A percentile compares a stretch with the other conserved stretches of the same genome.
These are phyloP conservation scores for Aciculosporium take DNA, from an alignment of 2,329 filamentous ascomycete species.

Conservation along the genomic window DNA sequence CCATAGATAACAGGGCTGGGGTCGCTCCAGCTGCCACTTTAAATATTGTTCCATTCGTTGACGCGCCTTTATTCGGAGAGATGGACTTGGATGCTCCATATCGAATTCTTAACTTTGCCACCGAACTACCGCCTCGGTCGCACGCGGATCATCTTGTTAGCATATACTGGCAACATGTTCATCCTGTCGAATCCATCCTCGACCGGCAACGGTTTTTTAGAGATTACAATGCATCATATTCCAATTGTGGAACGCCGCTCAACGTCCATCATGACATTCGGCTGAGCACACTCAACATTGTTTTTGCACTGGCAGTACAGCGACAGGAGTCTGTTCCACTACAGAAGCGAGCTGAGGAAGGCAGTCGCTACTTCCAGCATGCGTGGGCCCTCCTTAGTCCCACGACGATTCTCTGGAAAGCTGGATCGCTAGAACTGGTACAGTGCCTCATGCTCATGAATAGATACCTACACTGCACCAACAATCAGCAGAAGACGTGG, in stretches of 20 bases:
- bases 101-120: not conserved
- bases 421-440: not conserved
- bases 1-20: not conserved
- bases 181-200: not conserved
- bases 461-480: not conserved
- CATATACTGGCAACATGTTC: not conserved
- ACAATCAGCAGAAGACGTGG: not conserved
- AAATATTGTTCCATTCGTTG: not conserved
- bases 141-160: not conserved
- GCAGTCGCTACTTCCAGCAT: not conserved
- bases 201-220: not conserved
- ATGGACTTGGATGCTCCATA: not conserved
- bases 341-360: not conserved
- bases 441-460: conserved; percentile 1
- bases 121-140: not conserved
- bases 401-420: not conserved
- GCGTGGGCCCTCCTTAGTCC: not conserved
- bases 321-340: not conserved
- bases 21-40: not conserved
- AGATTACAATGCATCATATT: not conserved
- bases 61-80: not conserved
- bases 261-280: not conserved
- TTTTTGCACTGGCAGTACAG: conserved; percentile 1
- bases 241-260: not conserved
- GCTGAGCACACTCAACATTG: not conserved